Conservation (phyloP, 202 grass and related monocot genomes). For the Schoenoplectus triqueter region DNA sequence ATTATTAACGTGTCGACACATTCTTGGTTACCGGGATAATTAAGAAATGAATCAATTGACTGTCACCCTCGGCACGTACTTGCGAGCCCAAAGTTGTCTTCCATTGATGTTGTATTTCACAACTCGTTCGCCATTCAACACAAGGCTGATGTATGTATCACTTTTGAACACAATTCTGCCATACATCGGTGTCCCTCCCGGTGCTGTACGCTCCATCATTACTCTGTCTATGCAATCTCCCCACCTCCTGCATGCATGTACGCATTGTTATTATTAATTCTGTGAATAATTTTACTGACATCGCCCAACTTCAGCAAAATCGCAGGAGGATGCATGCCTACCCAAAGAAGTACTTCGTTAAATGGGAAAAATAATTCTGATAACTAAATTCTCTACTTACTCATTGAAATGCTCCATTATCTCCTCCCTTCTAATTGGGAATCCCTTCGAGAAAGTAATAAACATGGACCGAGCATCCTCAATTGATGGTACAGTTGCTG, state of each 20-base stretch:
- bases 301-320: background rate
- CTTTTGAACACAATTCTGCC: conserved; percentile 50
- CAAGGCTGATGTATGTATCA: conserved; percentile 35
- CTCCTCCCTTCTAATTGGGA: conserved; percentile 45
- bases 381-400: conserved; percentile 38
- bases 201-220: conserved; percentile 53
- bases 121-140: conserved; percentile 52
- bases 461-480: conserved; percentile 73
- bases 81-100: conserved; percentile 68
- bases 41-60: background rate
- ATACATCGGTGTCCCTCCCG: conserved; percentile 45
- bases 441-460: conserved; percentile 56
- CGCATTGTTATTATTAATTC: background rate
- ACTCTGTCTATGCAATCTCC: conserved; percentile 58
- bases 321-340: background rate
- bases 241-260: conserved; percentile 44
- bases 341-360: background rate
- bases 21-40: background rate
- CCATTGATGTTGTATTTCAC: conserved; percentile 69
- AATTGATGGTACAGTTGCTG: background rate
- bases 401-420: conserved; percentile 55
- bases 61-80: conserved; percentile 42
- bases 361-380: background rate
- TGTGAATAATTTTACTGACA: background rate
- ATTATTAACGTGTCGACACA: background rate